Conservation (phyloP, 73 alveolate genomes). For the Paramecium sonneborni region DNA sequence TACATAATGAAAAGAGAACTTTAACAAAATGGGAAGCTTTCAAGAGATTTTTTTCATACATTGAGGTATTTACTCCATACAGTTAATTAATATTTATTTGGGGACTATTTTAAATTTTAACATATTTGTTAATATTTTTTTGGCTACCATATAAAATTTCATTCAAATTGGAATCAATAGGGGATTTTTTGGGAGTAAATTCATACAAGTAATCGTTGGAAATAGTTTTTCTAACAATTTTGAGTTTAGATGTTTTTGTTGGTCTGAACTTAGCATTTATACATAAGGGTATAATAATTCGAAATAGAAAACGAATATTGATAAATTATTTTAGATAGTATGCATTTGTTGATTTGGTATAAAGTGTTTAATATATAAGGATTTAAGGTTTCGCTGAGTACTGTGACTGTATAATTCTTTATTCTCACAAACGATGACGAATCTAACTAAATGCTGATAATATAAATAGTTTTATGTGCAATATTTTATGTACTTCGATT, state of each 20-base stretch:
- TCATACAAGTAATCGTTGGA: neutral
- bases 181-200: neutral
- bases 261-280: slow-evolving; percentile 29
- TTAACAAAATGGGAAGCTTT: neutral
- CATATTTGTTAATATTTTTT: slow-evolving; percentile 11
- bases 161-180: neutral
- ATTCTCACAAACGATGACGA: neutral
- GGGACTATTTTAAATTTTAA: neutral
- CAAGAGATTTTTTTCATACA: neutral
- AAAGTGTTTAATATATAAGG: neutral
- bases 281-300: neutral
- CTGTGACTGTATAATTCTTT: neutral
- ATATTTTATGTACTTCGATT: neutral
- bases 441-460: neutral
- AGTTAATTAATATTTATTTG: neutral
- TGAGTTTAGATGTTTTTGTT: neutral
- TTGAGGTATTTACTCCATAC: slow-evolving; percentile 18
- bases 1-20: neutral
- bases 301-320: neutral
- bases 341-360: slow-evolving; percentile 7
- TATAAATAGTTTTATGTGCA: neutral
- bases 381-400: neutral
- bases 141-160: slow-evolving; percentile 28
- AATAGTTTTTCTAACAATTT: neutral
- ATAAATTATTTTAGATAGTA: neutral